Percentiles rank a stretch among this genome's conserved stretches.
phyloP scores from a whole-genome alignment of 345 rosid genomes.

The Kandelia obovata region DNA sequence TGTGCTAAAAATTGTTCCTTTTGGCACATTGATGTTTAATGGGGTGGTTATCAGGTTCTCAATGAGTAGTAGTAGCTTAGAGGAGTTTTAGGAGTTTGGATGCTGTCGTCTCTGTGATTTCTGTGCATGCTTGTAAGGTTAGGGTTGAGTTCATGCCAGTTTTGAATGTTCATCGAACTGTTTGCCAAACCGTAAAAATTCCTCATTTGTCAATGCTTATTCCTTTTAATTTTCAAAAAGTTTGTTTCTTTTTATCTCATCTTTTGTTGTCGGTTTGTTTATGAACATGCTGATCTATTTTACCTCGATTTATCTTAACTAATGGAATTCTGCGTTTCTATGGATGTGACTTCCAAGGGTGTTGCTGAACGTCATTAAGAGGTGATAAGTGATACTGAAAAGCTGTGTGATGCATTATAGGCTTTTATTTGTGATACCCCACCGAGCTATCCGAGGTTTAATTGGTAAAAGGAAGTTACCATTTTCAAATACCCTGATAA shows the following conservation, averaged over 20 bases:
- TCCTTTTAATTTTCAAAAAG: neutral
- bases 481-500: too few species aligned
- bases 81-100: neutral
- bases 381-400: neutral
- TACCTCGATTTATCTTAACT: neutral
- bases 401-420: neutral
- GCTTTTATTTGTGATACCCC: neutral
- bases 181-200: neutral
- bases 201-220: neutral
- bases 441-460: neutral
- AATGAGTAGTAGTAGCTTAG: neutral
- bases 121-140: neutral
- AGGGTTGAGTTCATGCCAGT: neutral
- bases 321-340: neutral
- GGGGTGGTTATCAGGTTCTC: neutral
- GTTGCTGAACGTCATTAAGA: neutral
- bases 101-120: neutral
- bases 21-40: neutral
- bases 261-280: conserved; percentile 1
- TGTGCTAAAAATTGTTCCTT: conserved; percentile 2
- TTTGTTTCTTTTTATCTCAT: neutral
- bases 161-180: neutral
- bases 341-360: neutral
- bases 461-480: neutral
- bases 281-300: neutral